Evolutionary conservation across 805 yeast genomes (phyloP), one percentile per base, ranked within the genome.

Genomic region (Metschnikowia peoriensis): DNA sequence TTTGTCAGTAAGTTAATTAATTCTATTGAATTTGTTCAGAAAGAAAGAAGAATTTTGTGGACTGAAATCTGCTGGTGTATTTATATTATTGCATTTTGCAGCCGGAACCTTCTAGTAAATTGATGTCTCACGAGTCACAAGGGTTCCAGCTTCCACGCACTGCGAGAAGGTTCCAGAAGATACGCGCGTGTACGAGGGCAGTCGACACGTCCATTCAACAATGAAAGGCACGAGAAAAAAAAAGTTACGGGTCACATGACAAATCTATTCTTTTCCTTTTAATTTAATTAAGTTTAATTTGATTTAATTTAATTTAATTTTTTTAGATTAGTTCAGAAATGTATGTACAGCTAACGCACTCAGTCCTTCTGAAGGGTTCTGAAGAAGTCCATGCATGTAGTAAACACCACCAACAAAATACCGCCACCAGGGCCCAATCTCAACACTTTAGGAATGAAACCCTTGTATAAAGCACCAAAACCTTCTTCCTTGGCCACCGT

Each of bases 371-470:
- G 79, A 45, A 71, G 41, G n/a, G 73, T 73, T 76, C 92, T 83
- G 80, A 94, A 94, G 77, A 90, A 89, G 69, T 92, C 97, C 96
- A 92, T 91, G 58, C 92, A 84, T 27, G 90, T 79, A 42, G 97
- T 90, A 80, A 91, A 94, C n/a, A 94, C 99, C 46, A 94, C 98
- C 69, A 94, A 80, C 66, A 94, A 77, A 61, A 94, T 91, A 78
- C 99, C 99, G 70, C 99, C 99, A 66, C 99, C 99, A 55, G 99
- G 99, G 45, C 98, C 99, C 61, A 94, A 80, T 81, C 99, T 86
- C 67, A 94, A 79, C 11, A 94, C 97, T 79, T 94, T 94, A 61
- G 99, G 99, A 58, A 92, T 68, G 82, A 94, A 93, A 40, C 99
- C 99, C 76, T 92, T 93, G 74, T 92, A 93, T 53, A 94, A 80